Evolutionary conservation across 371 early-diverging fungal genomes (phyloP).

Genomic region (Mortierella sp.): DNA sequence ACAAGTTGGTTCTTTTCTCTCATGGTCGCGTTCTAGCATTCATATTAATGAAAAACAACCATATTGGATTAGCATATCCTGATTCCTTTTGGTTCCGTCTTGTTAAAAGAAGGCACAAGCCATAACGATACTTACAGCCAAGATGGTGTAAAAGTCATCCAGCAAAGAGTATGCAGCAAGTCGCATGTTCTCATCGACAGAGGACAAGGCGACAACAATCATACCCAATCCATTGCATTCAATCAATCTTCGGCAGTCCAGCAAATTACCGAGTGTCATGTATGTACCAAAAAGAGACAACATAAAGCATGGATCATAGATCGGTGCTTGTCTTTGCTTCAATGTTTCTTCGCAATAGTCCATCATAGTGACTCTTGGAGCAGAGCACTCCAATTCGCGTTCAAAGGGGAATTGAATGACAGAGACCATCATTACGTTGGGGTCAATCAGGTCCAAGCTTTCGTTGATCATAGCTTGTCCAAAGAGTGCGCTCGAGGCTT

Average conservation of each 20-base stretch:
- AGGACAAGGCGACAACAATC: conserved; percentile 73
- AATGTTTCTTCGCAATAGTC: conserved; percentile 25
- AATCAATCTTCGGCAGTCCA: conserved; percentile 74
- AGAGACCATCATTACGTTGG: conserved; percentile 73
- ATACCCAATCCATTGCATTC: conserved; percentile 81
- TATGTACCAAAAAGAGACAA: conserved; percentile 76
- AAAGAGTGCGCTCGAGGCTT: conserved; percentile 43
- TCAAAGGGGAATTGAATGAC: conserved; percentile 69
- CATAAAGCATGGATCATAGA: conserved; percentile 80
- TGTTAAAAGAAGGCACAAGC: background rate
- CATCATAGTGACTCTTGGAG: conserved; percentile 7
- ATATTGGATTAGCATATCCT: background rate
- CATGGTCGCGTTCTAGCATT: conserved; percentile 57
- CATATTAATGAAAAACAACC: background rate
- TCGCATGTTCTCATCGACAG: conserved; percentile 65
- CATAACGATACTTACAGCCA: conserved; percentile 60
- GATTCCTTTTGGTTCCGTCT: too few species aligned
- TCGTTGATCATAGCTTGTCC: conserved; percentile 64
- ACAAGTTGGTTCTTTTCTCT: conserved; percentile 76
- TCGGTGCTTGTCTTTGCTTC: conserved; percentile 13
- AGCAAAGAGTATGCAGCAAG: conserved; percentile 74
- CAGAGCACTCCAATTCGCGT: conserved; percentile 35
- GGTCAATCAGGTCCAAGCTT: conserved; percentile 73
- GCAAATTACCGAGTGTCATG: conserved; percentile 63
- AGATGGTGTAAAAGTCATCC: conserved; percentile 71